Evolutionary conservation across 225 moss, liverwort and hornwort species (phyloP), one percentile per base, ranked within the genome.

Genomic region (Thuidium tamariscinum): DNA sequence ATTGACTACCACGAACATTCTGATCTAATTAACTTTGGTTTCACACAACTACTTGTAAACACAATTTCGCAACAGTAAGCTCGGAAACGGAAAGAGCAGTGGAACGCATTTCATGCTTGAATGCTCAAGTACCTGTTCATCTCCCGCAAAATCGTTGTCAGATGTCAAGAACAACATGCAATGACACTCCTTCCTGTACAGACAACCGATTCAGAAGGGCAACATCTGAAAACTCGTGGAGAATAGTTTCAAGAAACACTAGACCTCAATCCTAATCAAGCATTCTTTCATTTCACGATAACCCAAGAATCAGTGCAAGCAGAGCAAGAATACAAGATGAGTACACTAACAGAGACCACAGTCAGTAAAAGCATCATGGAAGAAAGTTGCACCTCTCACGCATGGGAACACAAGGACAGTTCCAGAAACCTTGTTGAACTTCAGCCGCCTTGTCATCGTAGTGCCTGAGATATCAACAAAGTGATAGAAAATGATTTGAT

Each of bases 381-480:
- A 79, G 75, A 63, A 80, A 70, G 13, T 37, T 68, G 79, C 74
- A 98, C 95, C 98, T 95, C 89, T 99, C 98, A 72, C 98, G 91
- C 98, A 99, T 99, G 25, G 98, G 98, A 56, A 99, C 95, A 91
- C 98, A 99, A 86, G 98, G 98, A 59, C 98, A 99, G 75, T 99
- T 99, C 98, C 98, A 99, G 83, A 99, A 99, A n/a, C 98, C 98
- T 94, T 97, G 98, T 90, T 95, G 92, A 60, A 96, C 98, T 92
- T 99, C 98, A 68, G 97, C 98, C 65, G 36, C 80, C 87, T 99
- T 99, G 85, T 97, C 97, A 93, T 97, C 98, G 83, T 97, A 99
- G 82, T 97, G 98, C 89, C 98, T 99, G 93, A 82, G 54, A 57
- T 85, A 74, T 26, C 51, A 64, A 72, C 34, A 17, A 81, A 66